These are phyloP conservation scores for Herpomyces periplanetae DNA, from an alignment of 2,329 filamentous ascomycete species.

Conservation along the genomic window DNA sequence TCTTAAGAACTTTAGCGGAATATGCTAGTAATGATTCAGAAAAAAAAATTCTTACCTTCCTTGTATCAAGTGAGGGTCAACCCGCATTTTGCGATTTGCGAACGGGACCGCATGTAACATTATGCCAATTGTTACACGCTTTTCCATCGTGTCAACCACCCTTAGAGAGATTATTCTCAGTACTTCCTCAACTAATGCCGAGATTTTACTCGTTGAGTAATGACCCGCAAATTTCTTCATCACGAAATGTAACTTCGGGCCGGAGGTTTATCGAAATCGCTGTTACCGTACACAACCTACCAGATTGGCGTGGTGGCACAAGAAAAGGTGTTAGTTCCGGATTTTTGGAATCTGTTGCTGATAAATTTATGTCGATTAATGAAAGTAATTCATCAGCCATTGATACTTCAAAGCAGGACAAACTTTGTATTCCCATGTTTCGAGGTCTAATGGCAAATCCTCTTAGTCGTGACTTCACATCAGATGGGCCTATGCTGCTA, in stretches of 20 bases:
- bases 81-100: conserved; percentile 44
- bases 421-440: conserved; percentile 74
- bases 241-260: conserved; percentile 22
- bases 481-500: conserved; percentile 82
- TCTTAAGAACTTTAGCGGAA: conserved; percentile 55
- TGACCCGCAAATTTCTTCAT: conserved; percentile 45
- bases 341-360: conserved; percentile 57
- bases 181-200: conserved; percentile 63
- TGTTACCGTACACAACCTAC: conserved; percentile 65
- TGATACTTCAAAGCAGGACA: conserved; percentile 11
- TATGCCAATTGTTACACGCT: conserved; percentile 50
- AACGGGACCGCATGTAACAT: conserved; percentile 25
- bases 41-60: conserved; percentile 49
- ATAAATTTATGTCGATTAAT: conserved; percentile 25
- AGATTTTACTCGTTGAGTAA: conserved; percentile 94
- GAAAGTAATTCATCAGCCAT: conserved; percentile 11
- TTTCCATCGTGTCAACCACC: conserved; percentile 76
- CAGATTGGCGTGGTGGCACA: conserved; percentile 28
- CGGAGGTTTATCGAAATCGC: conserved; percentile 69
- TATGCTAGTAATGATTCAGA: conserved; percentile 40
- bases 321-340: conserved; percentile 67
- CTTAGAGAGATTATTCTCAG: conserved; percentile 35
- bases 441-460: conserved; percentile 92
- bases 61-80: conserved; percentile 64
- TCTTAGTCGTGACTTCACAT: conserved; percentile 54